These are phyloP conservation scores for Danielozyma ontarioensis DNA, from an alignment of 805 yeast genomes.

Conservation along the genomic window DNA sequence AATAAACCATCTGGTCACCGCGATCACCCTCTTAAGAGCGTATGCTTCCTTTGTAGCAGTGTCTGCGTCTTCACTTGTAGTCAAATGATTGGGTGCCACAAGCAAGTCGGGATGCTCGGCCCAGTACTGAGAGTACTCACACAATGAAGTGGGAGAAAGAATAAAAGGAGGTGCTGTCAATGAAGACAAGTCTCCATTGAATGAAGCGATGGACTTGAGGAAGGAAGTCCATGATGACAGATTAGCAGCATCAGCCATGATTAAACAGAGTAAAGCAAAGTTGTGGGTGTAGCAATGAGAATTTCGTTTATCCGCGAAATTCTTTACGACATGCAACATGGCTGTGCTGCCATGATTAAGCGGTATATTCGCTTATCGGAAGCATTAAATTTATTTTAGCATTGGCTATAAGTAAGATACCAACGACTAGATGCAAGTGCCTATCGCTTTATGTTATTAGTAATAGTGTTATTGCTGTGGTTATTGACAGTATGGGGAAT, in stretches of 20 bases:
- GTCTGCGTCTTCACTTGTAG: constrained; percentile 33
- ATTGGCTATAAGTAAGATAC: too few relatives aligned
- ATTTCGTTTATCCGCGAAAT: too few relatives aligned
- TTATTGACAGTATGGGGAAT: too few relatives aligned
- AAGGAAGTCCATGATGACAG: constrained; percentile 82
- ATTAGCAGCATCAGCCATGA: constrained; percentile 19
- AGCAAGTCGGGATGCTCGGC: constrained; percentile 86
- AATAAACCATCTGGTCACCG: constrained; percentile 87
- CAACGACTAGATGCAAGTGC: too few relatives aligned
- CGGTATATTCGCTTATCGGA: too few relatives aligned
- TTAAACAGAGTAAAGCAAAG: neutral
- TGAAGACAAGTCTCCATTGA: constrained; percentile 89
- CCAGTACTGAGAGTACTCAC: constrained; percentile 95
- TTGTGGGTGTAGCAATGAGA: too few relatives aligned
- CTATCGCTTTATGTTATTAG: too few relatives aligned
- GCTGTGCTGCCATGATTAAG: too few relatives aligned
- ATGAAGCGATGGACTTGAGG: constrained; percentile 83
- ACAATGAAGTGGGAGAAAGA: constrained; percentile 80
- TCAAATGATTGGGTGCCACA: constrained; percentile 59
- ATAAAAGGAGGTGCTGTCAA: constrained; percentile 98
- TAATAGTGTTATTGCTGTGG: too few relatives aligned
- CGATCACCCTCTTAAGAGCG: constrained; percentile 64
- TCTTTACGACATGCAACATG: too few relatives aligned
- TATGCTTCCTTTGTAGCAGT: constrained; percentile 31
- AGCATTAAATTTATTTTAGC: too few relatives aligned